Evolutionary conservation across 169 alveolate genomes (phyloP).

Genomic region (Toxoplasma gondii): DNA sequence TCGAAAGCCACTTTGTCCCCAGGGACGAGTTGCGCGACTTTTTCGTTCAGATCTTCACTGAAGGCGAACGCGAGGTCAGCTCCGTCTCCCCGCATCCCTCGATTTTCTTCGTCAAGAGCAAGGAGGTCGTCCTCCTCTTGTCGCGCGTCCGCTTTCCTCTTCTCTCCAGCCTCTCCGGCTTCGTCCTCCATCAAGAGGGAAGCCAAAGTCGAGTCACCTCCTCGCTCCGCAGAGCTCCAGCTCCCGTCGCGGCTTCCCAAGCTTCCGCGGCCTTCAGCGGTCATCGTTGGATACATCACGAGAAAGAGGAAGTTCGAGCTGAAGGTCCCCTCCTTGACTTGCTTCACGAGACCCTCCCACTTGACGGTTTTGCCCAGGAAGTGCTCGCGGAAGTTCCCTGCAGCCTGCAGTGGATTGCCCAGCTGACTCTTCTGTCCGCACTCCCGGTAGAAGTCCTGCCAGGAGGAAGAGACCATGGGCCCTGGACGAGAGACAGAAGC

Average conservation of each 20-base stretch:
- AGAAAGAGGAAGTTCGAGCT: slow-evolving; percentile 40
- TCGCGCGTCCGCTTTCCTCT: background rate
- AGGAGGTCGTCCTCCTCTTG: background rate
- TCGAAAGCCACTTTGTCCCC: slow-evolving; percentile 54
- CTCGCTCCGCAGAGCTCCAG: background rate
- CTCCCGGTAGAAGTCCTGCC: slow-evolving; percentile 38
- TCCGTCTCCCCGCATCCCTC: slow-evolving; percentile 61
- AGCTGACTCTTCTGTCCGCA: slow-evolving; percentile 50
- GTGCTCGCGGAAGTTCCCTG: slow-evolving; percentile 39
- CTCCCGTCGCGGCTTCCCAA: background rate
- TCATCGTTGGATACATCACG: slow-evolving; percentile 48
- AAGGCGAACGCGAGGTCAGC: slow-evolving; percentile 59
- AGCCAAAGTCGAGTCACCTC: background rate
- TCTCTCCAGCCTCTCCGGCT: background rate
- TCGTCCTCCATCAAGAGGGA: background rate
- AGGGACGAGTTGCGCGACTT: slow-evolving; percentile 30
- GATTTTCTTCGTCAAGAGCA: slow-evolving; percentile 16
- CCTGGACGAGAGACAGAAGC: background rate
- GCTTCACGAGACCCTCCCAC: slow-evolving; percentile 60
- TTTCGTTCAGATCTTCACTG: slow-evolving; percentile 31
- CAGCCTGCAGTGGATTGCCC: slow-evolving; percentile 50
- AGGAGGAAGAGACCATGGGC: background rate
- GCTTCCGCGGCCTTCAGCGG: background rate
- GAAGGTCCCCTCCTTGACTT: slow-evolving; percentile 50
- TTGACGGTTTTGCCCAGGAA: slow-evolving; percentile 24